A percentile compares a stretch with the other conserved stretches of the same genome.
Evolutionary conservation across 495 filamentous ascomycete species (phyloP).

Genomic region (Aspergillus sparsus): DNA sequence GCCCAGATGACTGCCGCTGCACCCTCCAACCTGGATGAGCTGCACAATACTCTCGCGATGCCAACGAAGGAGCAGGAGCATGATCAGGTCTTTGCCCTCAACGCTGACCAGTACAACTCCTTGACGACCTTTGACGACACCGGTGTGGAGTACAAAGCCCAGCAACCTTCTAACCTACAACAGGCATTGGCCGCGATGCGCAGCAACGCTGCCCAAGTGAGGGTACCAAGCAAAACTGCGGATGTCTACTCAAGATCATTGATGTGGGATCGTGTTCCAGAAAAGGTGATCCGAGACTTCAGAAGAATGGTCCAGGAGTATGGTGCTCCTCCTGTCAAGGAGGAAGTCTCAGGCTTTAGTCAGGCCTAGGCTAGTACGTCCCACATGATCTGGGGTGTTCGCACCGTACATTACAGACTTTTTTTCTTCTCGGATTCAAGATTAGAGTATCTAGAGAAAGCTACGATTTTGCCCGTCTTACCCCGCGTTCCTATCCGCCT

Average conservation of each 20-base stretch:
- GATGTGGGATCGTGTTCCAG: constrained; percentile 91
- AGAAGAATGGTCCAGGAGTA: constrained; percentile 76
- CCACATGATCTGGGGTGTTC: background rate
- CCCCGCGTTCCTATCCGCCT: constrained; percentile 13
- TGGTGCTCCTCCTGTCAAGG: constrained; percentile 40
- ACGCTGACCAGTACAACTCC: constrained; percentile 85
- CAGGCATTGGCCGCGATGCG: constrained; percentile 83
- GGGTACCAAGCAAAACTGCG: constrained; percentile 36
- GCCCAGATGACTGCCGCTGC: constrained; percentile 55
- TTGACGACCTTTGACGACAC: constrained; percentile 62
- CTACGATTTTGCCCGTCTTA: constrained; percentile 8
- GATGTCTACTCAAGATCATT: constrained; percentile 92
- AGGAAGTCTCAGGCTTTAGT: constrained; percentile 35
- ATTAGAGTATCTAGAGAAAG: constrained; percentile 15
- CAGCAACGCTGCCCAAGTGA: constrained; percentile 54
- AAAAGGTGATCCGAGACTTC: constrained; percentile 90
- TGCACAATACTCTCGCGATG: constrained; percentile 70
- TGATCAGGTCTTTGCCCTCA: constrained; percentile 84
- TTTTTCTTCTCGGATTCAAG: constrained; percentile 2
- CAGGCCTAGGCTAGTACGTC: constrained; percentile 30
- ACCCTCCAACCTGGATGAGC: constrained; percentile 69
- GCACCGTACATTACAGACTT: constrained; percentile 5
- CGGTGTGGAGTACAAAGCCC: constrained; percentile 45
- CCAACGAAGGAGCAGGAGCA: constrained; percentile 84
- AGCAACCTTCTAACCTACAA: constrained; percentile 64